A percentile compares a stretch with the other conserved stretches of the same genome.
These are phyloP conservation scores for Tolypocladium inflatum DNA, from an alignment of 2,329 filamentous ascomycete species.

Conservation along the genomic window DNA sequence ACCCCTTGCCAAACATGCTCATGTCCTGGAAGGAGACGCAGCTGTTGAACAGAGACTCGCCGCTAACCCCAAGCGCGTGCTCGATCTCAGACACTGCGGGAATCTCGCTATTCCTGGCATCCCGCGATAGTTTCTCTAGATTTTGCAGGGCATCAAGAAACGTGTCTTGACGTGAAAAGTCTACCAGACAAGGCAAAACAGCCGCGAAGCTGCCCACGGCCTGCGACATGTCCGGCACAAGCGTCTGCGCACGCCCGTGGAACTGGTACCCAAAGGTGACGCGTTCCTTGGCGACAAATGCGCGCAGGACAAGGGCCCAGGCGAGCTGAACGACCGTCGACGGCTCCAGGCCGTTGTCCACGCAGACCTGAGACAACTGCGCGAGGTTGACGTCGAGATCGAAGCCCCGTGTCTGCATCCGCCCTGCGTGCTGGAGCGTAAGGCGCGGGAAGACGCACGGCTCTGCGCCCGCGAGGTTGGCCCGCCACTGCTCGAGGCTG, in stretches of 20 bases:
- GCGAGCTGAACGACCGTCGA: constrained; percentile 46
- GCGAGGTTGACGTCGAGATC: constrained; percentile 29
- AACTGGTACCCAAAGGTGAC: constrained; percentile 47
- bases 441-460: constrained; percentile 38
- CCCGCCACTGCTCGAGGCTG: constrained; percentile 36
- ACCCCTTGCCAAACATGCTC: neutral
- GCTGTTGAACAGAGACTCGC: constrained; percentile 38
- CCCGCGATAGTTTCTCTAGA: constrained; percentile 18
- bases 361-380: constrained; percentile 33
- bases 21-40: constrained; percentile 38
- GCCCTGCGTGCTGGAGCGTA: constrained; percentile 11
- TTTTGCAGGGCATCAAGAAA: constrained; percentile 21
- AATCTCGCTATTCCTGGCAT: constrained; percentile 26
- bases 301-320: constrained; percentile 47
- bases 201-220: constrained; percentile 39
- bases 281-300: constrained; percentile 41
- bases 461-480: constrained; percentile 24
- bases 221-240: constrained; percentile 28
- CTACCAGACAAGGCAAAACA: constrained; percentile 22
- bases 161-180: constrained; percentile 20
- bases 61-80: constrained; percentile 33
- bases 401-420: constrained; percentile 25
- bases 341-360: constrained; percentile 28
- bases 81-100: constrained; percentile 36
- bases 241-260: constrained; percentile 31